A percentile compares a stretch with the other conserved stretches of the same genome.
These are phyloP conservation scores for Backusella australiensis DNA, from an alignment of 192 early-diverging fungal genomes.

Conservation along the genomic window DNA sequence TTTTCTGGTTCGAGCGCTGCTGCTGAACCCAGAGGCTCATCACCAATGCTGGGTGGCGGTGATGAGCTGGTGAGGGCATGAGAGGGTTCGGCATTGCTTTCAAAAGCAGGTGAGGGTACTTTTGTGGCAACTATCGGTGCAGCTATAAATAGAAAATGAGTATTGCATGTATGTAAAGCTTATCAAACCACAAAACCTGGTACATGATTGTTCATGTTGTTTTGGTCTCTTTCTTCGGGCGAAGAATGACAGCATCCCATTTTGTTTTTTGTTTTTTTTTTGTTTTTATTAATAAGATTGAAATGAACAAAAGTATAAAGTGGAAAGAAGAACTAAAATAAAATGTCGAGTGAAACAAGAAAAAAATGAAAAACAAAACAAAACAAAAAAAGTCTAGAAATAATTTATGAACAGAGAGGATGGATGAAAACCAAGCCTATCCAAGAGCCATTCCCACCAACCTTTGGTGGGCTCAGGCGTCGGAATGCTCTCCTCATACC, in stretches of 20 bases:
- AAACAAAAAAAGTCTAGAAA: not conserved
- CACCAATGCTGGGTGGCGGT: not conserved
- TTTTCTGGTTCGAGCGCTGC: not conserved
- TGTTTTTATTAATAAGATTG: too few species aligned
- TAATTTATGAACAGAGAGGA: not conserved
- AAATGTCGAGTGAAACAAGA: not conserved
- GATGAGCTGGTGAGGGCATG: not conserved
- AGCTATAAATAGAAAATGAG: not conserved
- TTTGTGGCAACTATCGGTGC: not conserved
- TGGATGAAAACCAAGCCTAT: not conserved
- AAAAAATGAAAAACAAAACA: not conserved
- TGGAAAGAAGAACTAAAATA: not conserved
- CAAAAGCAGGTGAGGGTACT: not conserved
- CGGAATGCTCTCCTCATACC: not conserved
- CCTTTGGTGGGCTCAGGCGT: not conserved
- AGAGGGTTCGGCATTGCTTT: not conserved
- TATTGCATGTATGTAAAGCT: not conserved
- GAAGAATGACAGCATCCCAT: conserved; percentile 17
- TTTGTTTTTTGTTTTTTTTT: conserved; percentile 2
- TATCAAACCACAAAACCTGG: not conserved
- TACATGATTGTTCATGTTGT: not conserved
- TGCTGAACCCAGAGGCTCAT: not conserved
- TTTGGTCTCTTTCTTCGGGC: not conserved
- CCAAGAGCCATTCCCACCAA: not conserved
- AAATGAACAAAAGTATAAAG: not conserved